Evolutionary conservation across 805 yeast genomes (phyloP).

Genomic region (Pichia phayaonensis): DNA sequence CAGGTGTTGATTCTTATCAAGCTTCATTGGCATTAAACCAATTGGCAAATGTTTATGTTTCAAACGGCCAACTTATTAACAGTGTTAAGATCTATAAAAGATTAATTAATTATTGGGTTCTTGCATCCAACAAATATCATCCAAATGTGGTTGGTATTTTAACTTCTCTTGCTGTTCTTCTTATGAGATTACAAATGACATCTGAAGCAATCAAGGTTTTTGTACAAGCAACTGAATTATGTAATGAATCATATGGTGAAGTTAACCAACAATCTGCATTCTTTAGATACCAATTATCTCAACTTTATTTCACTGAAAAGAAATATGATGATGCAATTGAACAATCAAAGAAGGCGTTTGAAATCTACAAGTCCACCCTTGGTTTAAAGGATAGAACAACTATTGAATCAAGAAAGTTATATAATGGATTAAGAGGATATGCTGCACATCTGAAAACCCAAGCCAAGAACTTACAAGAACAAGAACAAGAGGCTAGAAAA

Average conservation of each 20-base stretch:
- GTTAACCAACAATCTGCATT: constrained; percentile 56
- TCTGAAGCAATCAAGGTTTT: constrained; percentile 46
- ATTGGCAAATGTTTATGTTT: constrained; percentile 64
- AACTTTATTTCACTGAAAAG: constrained; percentile 43
- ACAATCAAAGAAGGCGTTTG: constrained; percentile 48
- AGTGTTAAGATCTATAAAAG: constrained; percentile 56
- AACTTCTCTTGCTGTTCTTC: constrained; percentile 51
- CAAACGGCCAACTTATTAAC: constrained; percentile 49
- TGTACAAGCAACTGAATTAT: constrained; percentile 43
- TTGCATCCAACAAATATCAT: constrained; percentile 54
- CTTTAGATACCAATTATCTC: constrained; percentile 62
- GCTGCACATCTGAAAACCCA: constrained; percentile 26
- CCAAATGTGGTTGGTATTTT: constrained; percentile 62
- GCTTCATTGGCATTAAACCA: constrained; percentile 65
- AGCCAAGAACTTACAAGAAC: constrained; percentile 16
- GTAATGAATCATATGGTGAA: constrained; percentile 46
- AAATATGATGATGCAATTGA: constrained; percentile 51
- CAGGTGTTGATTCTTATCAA: constrained; percentile 76
- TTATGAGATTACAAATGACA: constrained; percentile 44
- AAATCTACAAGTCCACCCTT: constrained; percentile 44
- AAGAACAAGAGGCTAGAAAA: constrained; percentile 19
- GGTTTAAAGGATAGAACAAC: constrained; percentile 68
- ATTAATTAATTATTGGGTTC: constrained; percentile 51
- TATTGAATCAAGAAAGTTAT: constrained; percentile 60
- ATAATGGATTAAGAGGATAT: constrained; percentile 45